A percentile compares a stretch with the other conserved stretches of the same genome.
Conservation (phyloP, 163 green algal species). For the Scenedesmus sp. region DNA sequence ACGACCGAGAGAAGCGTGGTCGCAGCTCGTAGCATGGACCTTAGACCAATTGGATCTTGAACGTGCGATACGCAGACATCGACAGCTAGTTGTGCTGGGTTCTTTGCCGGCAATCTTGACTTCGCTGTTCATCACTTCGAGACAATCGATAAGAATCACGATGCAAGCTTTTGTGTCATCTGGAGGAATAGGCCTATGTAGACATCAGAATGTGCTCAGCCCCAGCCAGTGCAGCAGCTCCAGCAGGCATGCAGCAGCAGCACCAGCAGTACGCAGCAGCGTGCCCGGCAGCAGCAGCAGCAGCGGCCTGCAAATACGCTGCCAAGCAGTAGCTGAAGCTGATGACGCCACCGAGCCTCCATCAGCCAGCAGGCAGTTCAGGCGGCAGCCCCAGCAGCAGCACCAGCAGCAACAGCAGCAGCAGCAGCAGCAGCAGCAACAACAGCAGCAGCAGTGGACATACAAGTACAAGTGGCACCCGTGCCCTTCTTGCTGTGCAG, state of each 20-base stretch:
- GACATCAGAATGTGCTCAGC: constrained; percentile 15
- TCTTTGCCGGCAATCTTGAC: neutral
- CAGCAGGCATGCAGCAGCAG: neutral
- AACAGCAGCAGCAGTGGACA: constrained; percentile 21
- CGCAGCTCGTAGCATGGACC: neutral
- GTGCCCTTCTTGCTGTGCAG: constrained; percentile 46
- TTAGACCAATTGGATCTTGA: neutral
- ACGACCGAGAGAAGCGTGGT: neutral
- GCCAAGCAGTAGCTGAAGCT: neutral
- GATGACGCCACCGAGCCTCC: neutral
- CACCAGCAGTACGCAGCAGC: neutral
- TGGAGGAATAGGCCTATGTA: neutral
- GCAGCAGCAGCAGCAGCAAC: neutral
- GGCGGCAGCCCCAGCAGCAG: neutral
- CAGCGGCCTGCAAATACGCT: neutral
- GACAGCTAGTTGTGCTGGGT: neutral
- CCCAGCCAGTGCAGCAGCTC: constrained; percentile 28
- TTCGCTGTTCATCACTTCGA: neutral
- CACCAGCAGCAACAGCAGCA: neutral
- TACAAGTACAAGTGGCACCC: constrained; percentile 52
- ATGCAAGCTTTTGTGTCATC: neutral
- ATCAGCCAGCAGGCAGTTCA: neutral
- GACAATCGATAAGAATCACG: neutral
- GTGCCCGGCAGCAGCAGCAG: neutral
- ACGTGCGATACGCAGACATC: neutral